These are phyloP conservation scores for Penicilliopsis zonata DNA, from an alignment of 495 filamentous ascomycete species.

Conservation along the genomic window DNA sequence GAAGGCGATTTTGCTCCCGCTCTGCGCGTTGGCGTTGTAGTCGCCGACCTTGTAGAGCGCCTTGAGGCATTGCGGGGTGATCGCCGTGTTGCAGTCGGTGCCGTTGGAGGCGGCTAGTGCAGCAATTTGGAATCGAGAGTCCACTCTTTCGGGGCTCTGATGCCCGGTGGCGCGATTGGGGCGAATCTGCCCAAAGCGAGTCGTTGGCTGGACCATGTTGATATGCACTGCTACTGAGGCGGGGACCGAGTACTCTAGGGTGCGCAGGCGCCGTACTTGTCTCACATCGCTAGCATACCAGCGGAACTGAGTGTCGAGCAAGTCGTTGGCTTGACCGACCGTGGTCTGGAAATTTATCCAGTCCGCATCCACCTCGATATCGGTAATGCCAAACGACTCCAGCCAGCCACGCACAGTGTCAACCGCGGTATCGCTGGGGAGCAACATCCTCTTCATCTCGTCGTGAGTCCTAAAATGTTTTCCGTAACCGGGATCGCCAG, in stretches of 20 bases:
- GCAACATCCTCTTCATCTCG: conserved; percentile 42
- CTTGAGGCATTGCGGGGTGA: conserved; percentile 49
- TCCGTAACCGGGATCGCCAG: conserved; percentile 48
- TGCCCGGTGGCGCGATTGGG: conserved; percentile 22
- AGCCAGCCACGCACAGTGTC: conserved; percentile 40
- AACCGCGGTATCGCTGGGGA: conserved; percentile 35
- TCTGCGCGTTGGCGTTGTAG: conserved; percentile 25
- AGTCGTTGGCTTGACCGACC: conserved; percentile 37
- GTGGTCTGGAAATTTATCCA: conserved; percentile 48
- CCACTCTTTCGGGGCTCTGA: conserved; percentile 12
- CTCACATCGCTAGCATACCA: conserved; percentile 34
- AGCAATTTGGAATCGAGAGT: conserved; percentile 10
- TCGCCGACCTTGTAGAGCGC: conserved; percentile 48
- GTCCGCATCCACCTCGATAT: conserved; percentile 44
- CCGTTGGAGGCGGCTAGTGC: conserved; percentile 8
- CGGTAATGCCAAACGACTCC: conserved; percentile 25
- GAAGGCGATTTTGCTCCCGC: conserved; percentile 44
- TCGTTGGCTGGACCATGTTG: conserved; percentile 45
- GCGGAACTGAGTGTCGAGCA: conserved; percentile 45
- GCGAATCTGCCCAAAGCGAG: conserved; percentile 38
- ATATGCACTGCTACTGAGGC: conserved; percentile 32
- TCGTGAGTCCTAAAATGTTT: conserved; percentile 45
- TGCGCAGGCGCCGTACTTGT: conserved; percentile 38
- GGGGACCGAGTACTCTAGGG: conserved; percentile 48
- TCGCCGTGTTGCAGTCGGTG: conserved; percentile 26